Conservation (phyloP, 257 asterid genomes). For the Dorcoceras hygrometricum region DNA sequence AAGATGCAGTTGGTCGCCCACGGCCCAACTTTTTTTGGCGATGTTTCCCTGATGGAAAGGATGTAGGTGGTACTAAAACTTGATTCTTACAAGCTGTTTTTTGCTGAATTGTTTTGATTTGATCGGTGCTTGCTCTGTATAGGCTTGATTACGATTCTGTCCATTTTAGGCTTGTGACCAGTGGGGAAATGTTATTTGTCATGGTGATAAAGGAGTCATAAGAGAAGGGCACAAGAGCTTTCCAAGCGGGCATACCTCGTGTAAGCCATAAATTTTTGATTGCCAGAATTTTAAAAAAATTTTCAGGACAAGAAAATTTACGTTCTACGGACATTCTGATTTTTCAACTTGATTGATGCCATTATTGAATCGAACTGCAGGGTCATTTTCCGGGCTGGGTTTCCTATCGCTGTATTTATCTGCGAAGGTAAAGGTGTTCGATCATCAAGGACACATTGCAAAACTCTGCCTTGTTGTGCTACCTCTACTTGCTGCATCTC, state of each 20-base stretch:
- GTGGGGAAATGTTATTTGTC: constrained; percentile 78
- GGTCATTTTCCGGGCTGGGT: constrained; percentile 81
- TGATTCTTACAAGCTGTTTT: constrained; percentile 11
- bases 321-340: not conserved
- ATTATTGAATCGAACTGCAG: constrained; percentile 33
- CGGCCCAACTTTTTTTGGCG: constrained; percentile 97
- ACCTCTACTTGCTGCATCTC: constrained; percentile 60
- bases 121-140: not conserved
- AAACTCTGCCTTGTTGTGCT: constrained; percentile 66
- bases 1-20: constrained; percentile 86
- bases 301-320: not conserved
- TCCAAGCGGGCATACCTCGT: constrained; percentile 91
- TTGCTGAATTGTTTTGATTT: not conserved
- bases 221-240: constrained; percentile 78
- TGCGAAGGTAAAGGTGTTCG: constrained; percentile 77
- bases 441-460: constrained; percentile 67
- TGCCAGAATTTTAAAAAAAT: not conserved
- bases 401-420: constrained; percentile 69
- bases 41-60: constrained; percentile 91
- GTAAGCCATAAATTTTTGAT: constrained; percentile 41
- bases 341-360: not conserved
- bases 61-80: constrained; percentile 42
- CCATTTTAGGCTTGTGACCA: constrained; percentile 55
- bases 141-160: constrained; percentile 21
- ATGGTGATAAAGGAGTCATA: constrained; percentile 46